Evolutionary conservation across 2,329 filamentous ascomycete genomes (phyloP), one percentile per base, ranked within the genome.

Genomic region (Pseudogymnoascus sp.): DNA sequence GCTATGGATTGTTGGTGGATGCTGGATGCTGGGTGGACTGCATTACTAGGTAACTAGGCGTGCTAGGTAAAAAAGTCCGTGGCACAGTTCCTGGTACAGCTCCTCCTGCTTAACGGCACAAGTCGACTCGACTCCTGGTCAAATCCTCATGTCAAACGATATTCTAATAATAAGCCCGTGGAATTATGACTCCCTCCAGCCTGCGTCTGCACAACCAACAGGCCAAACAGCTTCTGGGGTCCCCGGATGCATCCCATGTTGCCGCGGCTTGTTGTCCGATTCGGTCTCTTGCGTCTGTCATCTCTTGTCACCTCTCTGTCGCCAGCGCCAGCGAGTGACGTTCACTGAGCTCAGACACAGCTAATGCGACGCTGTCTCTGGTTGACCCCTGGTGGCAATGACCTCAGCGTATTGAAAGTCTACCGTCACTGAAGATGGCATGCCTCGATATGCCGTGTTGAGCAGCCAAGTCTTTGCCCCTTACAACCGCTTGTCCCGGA

Each of bases 251-350:
- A 55, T 55, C 29, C 48, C 29, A 55, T 33, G 48, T 33, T 55
- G 48, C 48, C 48, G 48, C 48, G 48, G 48, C 48, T 55, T 55
- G 48, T 21, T 21, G 48, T 55, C 48, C 48, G 48, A 55, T 55
- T 55, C 29, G 48, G 48, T 29, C 25, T 55, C 4, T 35, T 35
- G 48, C n/a, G 33, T 55, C 48, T 55, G 48, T 55, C 48, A 55
- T 21, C 10, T 33, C 21, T 29, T 55, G 48, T 35, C 48, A 35
- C 15, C 29, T 31, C 29, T 21, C 29, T 33, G 48, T 55, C 29
- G 29, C n/a, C 35, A 38, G 21, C 21, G 21, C 29, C 29, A 21
- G 10, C 48, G 48, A 33, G 29, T 55, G 48, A 55, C 48, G 48
- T 55, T 33, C 15, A 7, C 5, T 55, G 48, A 55, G 48, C 48